Percentiles rank a stretch among this genome's conserved stretches.
Conservation (phyloP, 768 basidiomycete genomes). For the Hygrophorus pudorinus region DNA sequence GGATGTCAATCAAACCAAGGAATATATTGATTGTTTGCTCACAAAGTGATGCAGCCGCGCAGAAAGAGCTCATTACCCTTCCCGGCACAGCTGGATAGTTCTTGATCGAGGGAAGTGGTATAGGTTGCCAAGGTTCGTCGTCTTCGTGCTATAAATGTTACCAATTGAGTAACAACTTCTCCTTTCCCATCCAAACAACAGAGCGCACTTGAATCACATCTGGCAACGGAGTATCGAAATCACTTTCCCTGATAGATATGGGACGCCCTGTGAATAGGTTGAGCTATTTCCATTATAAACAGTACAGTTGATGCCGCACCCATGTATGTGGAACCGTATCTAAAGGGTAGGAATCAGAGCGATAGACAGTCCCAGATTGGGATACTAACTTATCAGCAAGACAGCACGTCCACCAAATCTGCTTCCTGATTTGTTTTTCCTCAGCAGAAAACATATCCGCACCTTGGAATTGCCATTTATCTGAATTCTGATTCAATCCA, state of each 20-base stretch:
- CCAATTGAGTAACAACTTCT: neutral
- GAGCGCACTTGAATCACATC: conserved; percentile 39
- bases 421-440: conserved; percentile 62
- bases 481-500: conserved; percentile 70
- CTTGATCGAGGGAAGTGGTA: conserved; percentile 26
- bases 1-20: neutral
- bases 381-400: conserved; percentile 53
- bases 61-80: conserved; percentile 44
- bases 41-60: conserved; percentile 51
- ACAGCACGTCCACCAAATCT: conserved; percentile 76
- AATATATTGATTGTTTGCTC: conserved; percentile 15
- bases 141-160: conserved; percentile 42
- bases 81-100: conserved; percentile 39
- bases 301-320: conserved; percentile 27
- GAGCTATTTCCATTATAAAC: conserved; percentile 3
- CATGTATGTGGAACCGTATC: conserved; percentile 69
- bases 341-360: conserved; percentile 14
- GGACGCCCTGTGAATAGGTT: conserved; percentile 42
- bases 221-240: conserved; percentile 61
- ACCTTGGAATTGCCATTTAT: conserved; percentile 60
- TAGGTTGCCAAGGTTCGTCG: conserved; percentile 43
- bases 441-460: conserved; percentile 49
- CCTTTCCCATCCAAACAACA: too few species aligned
- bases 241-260: conserved; percentile 53
- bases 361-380: neutral